Percentiles rank a stretch among this genome's conserved stretches.
Conservation (phyloP, 176 grass and related monocot species). For the Avena eriantha region DNA sequence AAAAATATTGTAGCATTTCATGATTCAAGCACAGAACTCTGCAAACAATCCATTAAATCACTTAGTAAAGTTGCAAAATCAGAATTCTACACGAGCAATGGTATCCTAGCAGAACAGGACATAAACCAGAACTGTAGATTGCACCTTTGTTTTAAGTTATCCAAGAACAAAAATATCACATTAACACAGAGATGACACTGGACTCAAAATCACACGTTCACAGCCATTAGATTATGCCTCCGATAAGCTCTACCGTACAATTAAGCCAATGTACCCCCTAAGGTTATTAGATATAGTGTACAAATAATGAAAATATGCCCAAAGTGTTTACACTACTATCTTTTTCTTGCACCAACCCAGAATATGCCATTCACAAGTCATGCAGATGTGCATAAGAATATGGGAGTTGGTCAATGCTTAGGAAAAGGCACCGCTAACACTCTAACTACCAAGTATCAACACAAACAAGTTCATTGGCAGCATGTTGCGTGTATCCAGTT, state of each 20-base stretch:
- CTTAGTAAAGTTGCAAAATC: slow-evolving; percentile 10
- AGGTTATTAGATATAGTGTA: slow-evolving; percentile 19
- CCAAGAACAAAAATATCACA: background rate
- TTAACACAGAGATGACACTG: slow-evolving; percentile 31
- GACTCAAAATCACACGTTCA: background rate
- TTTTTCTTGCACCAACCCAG: slow-evolving; percentile 5
- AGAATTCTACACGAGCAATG: slow-evolving; percentile 22
- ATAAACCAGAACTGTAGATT: background rate
- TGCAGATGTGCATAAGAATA: background rate
- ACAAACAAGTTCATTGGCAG: background rate
- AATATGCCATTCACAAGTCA: background rate
- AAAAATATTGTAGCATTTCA: background rate
- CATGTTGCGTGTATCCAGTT: slow-evolving; percentile 17
- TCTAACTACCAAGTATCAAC: background rate
- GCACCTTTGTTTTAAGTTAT: background rate
- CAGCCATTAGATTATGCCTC: background rate
- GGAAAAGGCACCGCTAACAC: background rate
- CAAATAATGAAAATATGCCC: slow-evolving; percentile 14
- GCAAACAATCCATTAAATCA: slow-evolving; percentile 1
- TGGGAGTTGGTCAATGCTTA: slow-evolving; percentile 1
- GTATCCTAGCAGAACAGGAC: slow-evolving; percentile 3
- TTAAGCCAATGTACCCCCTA: background rate
- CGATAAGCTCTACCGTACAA: background rate
- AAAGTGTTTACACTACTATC: background rate
- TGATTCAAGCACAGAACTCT: slow-evolving; percentile 10